Conservation (phyloP, 495 filamentous ascomycete genomes). For the Aspergillus diversus region DNA sequence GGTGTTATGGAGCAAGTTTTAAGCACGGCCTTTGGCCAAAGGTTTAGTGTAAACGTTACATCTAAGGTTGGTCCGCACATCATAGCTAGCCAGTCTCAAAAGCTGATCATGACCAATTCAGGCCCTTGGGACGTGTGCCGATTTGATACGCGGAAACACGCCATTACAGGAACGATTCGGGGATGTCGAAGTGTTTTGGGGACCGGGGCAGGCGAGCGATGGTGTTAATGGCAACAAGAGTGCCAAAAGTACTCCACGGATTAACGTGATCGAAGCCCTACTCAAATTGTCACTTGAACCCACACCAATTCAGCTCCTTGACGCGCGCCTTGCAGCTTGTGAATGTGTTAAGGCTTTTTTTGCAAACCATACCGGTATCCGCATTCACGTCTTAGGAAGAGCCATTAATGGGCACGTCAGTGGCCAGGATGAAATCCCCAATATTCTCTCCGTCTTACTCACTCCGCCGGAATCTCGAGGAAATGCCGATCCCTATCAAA, state of each 20-base stretch:
- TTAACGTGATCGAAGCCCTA: slow-evolving; percentile 94
- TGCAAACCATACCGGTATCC: slow-evolving; percentile 74
- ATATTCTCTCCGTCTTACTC: slow-evolving; percentile 82
- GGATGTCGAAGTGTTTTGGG: slow-evolving; percentile 62
- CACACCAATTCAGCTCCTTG: slow-evolving; percentile 65
- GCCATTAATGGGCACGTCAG: slow-evolving; percentile 86
- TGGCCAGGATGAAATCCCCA: slow-evolving; percentile 83
- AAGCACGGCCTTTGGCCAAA: slow-evolving; percentile 79
- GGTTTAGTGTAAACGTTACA: slow-evolving; percentile 74
- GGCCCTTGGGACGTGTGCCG: slow-evolving; percentile 83
- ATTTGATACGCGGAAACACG: slow-evolving; percentile 82
- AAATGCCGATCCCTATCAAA: slow-evolving; percentile 80
- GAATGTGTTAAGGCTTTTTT: slow-evolving; percentile 94
- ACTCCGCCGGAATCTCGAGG: slow-evolving; percentile 59
- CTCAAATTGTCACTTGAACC: slow-evolving; percentile 81
- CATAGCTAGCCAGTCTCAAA: slow-evolving; percentile 15
- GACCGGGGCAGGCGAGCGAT: slow-evolving; percentile 28
- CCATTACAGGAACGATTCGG: slow-evolving; percentile 84
- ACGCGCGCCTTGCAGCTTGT: slow-evolving; percentile 81
- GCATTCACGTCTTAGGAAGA: slow-evolving; percentile 79
- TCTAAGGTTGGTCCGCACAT: slow-evolving; percentile 63
- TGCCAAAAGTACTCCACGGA: slow-evolving; percentile 49
- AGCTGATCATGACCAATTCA: slow-evolving; percentile 37
- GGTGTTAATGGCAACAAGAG: slow-evolving; percentile 52
- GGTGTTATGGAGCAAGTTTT: slow-evolving; percentile 82